These are phyloP conservation scores for Paraleonurus japonicus DNA, from an alignment of 257 asterid genomes.

Conservation along the genomic window DNA sequence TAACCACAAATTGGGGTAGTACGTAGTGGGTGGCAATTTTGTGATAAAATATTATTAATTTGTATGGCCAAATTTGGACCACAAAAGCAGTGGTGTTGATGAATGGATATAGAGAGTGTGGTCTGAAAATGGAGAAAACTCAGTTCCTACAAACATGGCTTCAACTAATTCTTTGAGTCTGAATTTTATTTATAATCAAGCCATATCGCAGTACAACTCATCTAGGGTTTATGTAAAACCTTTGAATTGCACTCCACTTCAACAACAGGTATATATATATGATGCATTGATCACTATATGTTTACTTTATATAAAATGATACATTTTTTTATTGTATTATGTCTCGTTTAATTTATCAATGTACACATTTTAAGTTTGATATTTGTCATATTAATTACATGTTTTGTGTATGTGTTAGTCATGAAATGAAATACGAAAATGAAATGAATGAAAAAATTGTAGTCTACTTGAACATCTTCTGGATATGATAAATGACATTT, in stretches of 20 bases:
- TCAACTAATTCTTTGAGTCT: constrained; percentile 20
- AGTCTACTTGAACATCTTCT: too few relatives aligned
- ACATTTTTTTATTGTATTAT: too few relatives aligned
- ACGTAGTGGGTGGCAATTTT: constrained; percentile 26
- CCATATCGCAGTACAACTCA: constrained; percentile 22
- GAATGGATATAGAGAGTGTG: constrained; percentile 12
- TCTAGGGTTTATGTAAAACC: constrained; percentile 27
- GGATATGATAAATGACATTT: too few relatives aligned
- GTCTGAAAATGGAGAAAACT: not conserved
- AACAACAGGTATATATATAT: constrained; percentile 37
- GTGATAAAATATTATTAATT: constrained; percentile 25
- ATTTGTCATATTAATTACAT: too few relatives aligned
- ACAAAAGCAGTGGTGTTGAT: constrained; percentile 28
- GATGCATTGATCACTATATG: not conserved
- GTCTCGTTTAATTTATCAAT: not conserved
- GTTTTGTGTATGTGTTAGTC: too few relatives aligned
- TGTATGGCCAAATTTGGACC: constrained; percentile 20
- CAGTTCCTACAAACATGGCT: constrained; percentile 24
- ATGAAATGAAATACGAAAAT: too few relatives aligned
- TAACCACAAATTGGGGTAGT: not conserved
- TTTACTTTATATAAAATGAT: not conserved
- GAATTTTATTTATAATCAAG: constrained; percentile 23
- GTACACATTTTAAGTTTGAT: not conserved
- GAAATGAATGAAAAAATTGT: too few relatives aligned
- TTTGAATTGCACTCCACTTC: constrained; percentile 35